Percentiles rank a stretch among this genome's conserved stretches.
These are phyloP conservation scores for Rhytidiadelphus loreus DNA, from an alignment of 225 moss, liverwort and hornwort species.

Conservation along the genomic window DNA sequence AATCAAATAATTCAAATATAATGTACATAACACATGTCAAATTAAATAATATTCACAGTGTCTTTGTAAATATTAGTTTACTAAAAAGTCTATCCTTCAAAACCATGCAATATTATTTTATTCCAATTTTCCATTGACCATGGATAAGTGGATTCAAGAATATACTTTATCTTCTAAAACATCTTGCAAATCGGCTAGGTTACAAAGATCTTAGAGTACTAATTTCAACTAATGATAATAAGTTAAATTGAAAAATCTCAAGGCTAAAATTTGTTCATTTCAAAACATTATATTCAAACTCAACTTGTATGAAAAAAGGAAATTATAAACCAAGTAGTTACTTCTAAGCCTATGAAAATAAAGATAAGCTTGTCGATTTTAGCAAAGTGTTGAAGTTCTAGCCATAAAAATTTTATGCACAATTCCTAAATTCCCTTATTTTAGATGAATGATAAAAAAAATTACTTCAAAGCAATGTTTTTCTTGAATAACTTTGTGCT, in stretches of 20 bases:
- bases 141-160: neutral
- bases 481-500: no score
- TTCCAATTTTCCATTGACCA: neutral
- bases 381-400: neutral
- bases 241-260: neutral
- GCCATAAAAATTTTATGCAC: neutral
- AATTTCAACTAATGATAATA: neutral
- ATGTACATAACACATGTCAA: no score
- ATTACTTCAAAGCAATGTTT: no score
- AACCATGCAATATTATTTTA: neutral
- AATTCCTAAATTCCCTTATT: neutral
- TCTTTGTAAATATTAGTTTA: neutral
- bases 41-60: neutral
- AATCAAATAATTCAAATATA: neutral
- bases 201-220: neutral
- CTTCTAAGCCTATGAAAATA: neutral
- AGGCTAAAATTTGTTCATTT: neutral
- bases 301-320: neutral
- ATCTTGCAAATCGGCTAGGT: neutral
- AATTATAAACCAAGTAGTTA: neutral
- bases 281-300: neutral
- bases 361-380: neutral
- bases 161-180: neutral
- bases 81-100: neutral
- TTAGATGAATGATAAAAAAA: no score